Evolutionary conservation across 2,329 filamentous ascomycete species (phyloP), one percentile per base, ranked within the genome.

Genomic region (Penicillium crustosum): DNA sequence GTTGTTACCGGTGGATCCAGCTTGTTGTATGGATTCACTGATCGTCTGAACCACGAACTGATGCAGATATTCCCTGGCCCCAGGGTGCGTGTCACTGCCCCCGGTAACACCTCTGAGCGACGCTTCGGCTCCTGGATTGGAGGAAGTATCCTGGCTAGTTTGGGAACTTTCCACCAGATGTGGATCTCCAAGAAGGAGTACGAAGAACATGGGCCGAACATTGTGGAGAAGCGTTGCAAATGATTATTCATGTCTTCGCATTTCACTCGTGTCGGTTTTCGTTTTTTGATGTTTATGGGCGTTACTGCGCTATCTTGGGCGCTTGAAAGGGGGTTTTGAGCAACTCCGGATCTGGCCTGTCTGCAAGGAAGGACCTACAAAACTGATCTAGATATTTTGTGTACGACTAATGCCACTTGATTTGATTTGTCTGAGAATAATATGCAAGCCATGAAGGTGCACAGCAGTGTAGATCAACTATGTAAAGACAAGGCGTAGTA

Each of bases 81-180:
- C 19, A 86, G 91, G 71, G 91, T 97, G 67, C 90, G 94, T 76
- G 86, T 99, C 38, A 89, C 94, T 67, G 91, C 94, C 0, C 89
- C 92, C 0, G 91, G 91, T 19, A 86, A 93, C 68, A 90, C 90
- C 0, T 90, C 89, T 38, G 95, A 99, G 82, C 82, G 95, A 53
- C 89, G 92, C 64, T 97, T 96, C 75, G 93, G 91, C 23, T 88
- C 90, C 49, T 99, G 94, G 93, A 92, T 99, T 66, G 94, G 95
- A 47, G 94, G 94, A 45, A 97, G 92, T 77, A 97, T 99, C 67
- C 80, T 99, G 66, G 93, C 91, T 7, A 97, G 93, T 76, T 77
- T 99, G 78, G 95, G 95, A 10, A 96, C 93, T 15, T 99, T 99
- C 78, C 94, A 99, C 79, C 94, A 99, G 81, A 93, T 99, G 89